Percentiles rank a stretch among this genome's conserved stretches.
Evolutionary conservation across 2,329 filamentous ascomycete genomes (phyloP).

Genomic region (Gliomastix tumulicola): DNA sequence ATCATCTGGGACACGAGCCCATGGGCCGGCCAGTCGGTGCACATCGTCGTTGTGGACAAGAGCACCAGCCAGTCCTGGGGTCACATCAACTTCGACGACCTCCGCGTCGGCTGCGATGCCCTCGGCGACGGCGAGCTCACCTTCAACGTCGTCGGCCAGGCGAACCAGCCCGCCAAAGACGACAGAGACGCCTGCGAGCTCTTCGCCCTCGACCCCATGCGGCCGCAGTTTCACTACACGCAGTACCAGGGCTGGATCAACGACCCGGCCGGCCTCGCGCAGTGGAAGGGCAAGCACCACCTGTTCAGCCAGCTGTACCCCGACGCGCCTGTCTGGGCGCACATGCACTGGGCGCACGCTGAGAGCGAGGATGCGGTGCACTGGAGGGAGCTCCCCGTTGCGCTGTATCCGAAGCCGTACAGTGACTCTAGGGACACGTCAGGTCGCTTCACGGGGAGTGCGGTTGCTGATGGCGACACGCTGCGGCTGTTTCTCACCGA

Average conservation of each 20-base stretch:
- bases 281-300: slow-evolving; percentile 15
- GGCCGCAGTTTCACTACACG: slow-evolving; percentile 17
- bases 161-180: slow-evolving; percentile 13
- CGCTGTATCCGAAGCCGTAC: slow-evolving; percentile 8
- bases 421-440: slow-evolving; percentile 8
- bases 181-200: slow-evolving; percentile 9
- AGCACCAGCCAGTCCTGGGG: slow-evolving; percentile 11
- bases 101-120: slow-evolving; percentile 17
- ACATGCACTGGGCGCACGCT: slow-evolving; percentile 17
- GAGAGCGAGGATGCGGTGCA: slow-evolving; percentile 14
- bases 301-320: slow-evolving; percentile 17
- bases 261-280: slow-evolving; percentile 13
- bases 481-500: slow-evolving; percentile 14
- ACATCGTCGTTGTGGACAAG: slow-evolving; percentile 13
- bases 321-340: slow-evolving; percentile 12
- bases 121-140: slow-evolving; percentile 13
- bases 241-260: slow-evolving; percentile 19
- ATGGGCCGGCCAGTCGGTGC: slow-evolving; percentile 14
- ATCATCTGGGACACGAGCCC: slow-evolving; percentile 20
- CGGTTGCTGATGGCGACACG: slow-evolving; percentile 9
- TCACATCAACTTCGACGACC: slow-evolving; percentile 23
- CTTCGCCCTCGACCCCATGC: slow-evolving; percentile 15
- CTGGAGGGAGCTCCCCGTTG: slow-evolving; percentile 14
- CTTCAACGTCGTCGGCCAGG: slow-evolving; percentile 18
- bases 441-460: slow-evolving; percentile 15